These are phyloP conservation scores for Epicoccum sorghinum DNA, from an alignment of 2,329 filamentous ascomycete species.

Conservation along the genomic window DNA sequence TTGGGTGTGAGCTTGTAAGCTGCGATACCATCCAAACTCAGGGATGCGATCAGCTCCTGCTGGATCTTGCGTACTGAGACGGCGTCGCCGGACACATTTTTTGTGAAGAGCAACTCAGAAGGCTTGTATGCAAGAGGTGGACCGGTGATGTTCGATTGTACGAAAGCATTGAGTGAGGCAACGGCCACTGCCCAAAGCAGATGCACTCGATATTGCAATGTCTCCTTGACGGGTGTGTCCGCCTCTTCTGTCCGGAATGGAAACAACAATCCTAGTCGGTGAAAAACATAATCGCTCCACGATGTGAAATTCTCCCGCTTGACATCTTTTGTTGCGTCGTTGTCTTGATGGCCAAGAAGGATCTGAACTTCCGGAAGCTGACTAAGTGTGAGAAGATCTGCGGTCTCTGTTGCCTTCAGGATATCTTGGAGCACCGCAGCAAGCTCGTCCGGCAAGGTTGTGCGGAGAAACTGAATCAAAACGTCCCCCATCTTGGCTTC, in stretches of 20 bases:
- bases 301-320: constrained; percentile 41
- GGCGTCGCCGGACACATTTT: constrained; percentile 49
- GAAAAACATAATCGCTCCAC: constrained; percentile 56
- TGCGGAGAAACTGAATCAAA: constrained; percentile 50
- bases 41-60: constrained; percentile 67
- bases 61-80: constrained; percentile 47
- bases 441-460: constrained; percentile 51
- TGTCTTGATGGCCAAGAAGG: constrained; percentile 50
- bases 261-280: constrained; percentile 49
- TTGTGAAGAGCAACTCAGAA: constrained; percentile 57
- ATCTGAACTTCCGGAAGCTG: constrained; percentile 47
- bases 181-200: constrained; percentile 64
- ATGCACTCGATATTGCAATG: constrained; percentile 48
- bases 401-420: constrained; percentile 49
- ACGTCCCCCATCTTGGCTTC: constrained; percentile 50
- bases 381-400: constrained; percentile 51
- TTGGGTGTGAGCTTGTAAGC: constrained; percentile 84
- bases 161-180: constrained; percentile 75
- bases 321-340: constrained; percentile 39
- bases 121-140: constrained; percentile 71
- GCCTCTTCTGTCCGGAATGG: constrained; percentile 37
- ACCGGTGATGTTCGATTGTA: constrained; percentile 88
- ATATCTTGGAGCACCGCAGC: constrained; percentile 45
- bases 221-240: constrained; percentile 34
- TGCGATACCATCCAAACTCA: constrained; percentile 83